Base-by-base conservation (phyloP, 257 asterid genomes). In the Plantago ovata region DNA sequence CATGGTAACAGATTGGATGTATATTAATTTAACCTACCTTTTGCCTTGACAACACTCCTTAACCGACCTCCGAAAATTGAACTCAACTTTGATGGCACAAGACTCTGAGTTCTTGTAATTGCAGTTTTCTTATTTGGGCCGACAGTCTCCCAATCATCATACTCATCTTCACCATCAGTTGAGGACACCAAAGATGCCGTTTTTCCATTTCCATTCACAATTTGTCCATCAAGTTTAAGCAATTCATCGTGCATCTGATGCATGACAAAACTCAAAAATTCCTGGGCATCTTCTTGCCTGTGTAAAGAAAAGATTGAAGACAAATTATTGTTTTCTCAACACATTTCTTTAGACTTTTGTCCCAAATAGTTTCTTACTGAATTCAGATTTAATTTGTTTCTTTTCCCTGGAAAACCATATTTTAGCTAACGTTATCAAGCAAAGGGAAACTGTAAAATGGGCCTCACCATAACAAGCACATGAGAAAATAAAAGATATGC, bases 221-320 rank as follows among this genome's bases (percentile, higher is more conserved):
- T 48, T 60, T 62, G 76, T n/a, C 87, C 91, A 10, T 82, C 88
- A 68, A 84, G 79, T 66, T 84, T 84, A 40, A 84, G 91, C 81
- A 87, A 78, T 72, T 87, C 95, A 70, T 87, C 95, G 69, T 87
- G 95, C 95, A 87, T 81, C 75, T 84, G 95, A 76, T 87, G 85
- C 95, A 87, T 84, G 69, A 87, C 72, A 73, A 81, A 87, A 68
- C 95, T 84, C 38, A 87, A 75, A 76, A 87, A 87, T 79, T 87
- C 95, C 73, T 87, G 95, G 41, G 94, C 95, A 80, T 87, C 94
- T 76, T 87, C 95, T 75, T 87, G 94, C 77, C 95, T 87, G 81
- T 9, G 24, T 19, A 3, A 21, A 32, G n/a, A 49, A 12, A 49
- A 49, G 19, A 58, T 19, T 43, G 58, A 58, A 59, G 61, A n/a